A percentile compares a stretch with the other conserved stretches of the same genome.
These are phyloP conservation scores for Theileria orientalis DNA, from an alignment of 169 alveolate species.

Conservation along the genomic window DNA sequence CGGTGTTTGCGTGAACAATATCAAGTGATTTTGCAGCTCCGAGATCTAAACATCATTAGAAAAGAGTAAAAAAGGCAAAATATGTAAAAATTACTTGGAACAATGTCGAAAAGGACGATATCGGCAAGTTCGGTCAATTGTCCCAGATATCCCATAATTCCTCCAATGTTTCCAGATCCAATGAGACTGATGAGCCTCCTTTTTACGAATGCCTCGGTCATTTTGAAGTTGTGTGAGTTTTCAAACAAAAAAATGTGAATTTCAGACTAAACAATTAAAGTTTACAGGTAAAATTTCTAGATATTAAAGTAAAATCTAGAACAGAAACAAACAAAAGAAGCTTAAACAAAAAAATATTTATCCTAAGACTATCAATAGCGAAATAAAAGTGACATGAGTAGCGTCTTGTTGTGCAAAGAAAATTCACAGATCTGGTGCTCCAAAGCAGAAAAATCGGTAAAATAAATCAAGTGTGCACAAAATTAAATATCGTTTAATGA, in stretches of 20 bases:
- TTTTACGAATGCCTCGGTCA: constrained; percentile 20
- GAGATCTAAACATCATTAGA: constrained; percentile 14
- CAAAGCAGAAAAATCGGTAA: too few species aligned
- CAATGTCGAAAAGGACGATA: constrained; percentile 75
- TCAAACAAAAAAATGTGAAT: background rate
- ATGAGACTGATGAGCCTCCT: constrained; percentile 74
- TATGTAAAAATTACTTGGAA: constrained; percentile 64
- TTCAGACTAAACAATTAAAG: too few species aligned
- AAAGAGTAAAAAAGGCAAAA: background rate
- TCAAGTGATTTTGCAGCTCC: constrained; percentile 78
- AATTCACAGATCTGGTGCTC: too few species aligned
- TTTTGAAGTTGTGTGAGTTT: background rate
- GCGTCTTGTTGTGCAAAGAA: too few species aligned
- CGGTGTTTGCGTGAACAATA: constrained; percentile 73
- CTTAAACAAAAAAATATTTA: too few species aligned
- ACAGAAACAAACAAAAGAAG: too few species aligned
- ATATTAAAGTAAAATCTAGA: too few species aligned
- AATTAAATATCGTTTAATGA: too few species aligned
- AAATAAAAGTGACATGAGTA: too few species aligned
- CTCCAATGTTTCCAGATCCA: constrained; percentile 83
- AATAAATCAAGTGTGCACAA: too few species aligned
- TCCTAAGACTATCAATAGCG: too few species aligned
- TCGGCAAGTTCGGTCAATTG: constrained; percentile 78
- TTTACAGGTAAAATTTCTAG: too few species aligned
- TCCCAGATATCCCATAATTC: constrained; percentile 75